Base-by-base conservation (phyloP, 106 monocot genomes). In the Dendrobium chrysotoxum region DNA sequence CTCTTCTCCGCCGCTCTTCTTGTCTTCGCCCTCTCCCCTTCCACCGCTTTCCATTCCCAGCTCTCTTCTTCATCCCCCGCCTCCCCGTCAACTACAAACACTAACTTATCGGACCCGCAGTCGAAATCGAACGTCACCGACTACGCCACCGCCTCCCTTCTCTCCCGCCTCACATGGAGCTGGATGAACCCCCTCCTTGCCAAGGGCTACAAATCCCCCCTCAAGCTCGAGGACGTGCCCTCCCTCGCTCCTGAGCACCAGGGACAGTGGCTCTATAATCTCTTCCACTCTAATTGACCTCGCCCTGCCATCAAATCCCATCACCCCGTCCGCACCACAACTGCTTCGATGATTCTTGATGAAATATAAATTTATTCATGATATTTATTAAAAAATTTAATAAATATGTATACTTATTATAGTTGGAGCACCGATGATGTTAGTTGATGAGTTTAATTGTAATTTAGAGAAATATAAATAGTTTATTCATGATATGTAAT, bases 181-280 rank as follows among this genome's bases (percentile, higher is more conserved):
- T 98, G 97, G 97, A 88, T 98, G 85, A 92, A 92, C 79, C 94
- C 94, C 0, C 80, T 98, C 40, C 84, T 98, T 15, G 13, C 77
- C 11, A 89, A 91, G 84, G 97, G 97, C 28, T 89, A 92, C 87
- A 54, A 72, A n/a, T 30, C 92, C 18, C 54, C 97, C 17, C 75
- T 98, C 6, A 88, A 84, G 78, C 86, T 94, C 30, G 84, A 85
- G 25, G 94, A 98, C 89, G 88, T 98, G 7, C 98, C 98, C 17
- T 58, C 77, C 18, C 91, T 98, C 7, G 64, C 94, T 6, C 91
- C 89, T 58, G 78, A 82, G 12, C 92, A 98, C 80, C 89, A 88
- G 0, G 92, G 92, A 0, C 88, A 98, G 85, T 76, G 57, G n/a
- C 85, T 98, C 85, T 87, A 86, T 82, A 85, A 87, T 79, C 77